phyloP scores from a whole-genome alignment of 225 moss, liverwort and hornwort genomes.

The Polytrichum formosum region DNA sequence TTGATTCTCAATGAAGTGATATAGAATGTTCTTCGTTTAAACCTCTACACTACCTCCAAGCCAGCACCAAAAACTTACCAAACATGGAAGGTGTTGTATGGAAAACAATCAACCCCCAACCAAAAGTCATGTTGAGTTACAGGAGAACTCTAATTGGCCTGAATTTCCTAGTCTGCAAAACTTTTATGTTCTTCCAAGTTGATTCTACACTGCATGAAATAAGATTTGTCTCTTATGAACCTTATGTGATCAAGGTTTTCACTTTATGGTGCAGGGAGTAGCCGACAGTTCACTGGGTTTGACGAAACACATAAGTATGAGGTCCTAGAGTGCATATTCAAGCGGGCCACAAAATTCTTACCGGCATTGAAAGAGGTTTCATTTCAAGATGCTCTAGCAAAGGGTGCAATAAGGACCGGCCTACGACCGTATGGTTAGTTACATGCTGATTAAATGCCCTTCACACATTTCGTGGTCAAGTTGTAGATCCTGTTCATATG shows the following conservation, averaged over 20 bases:
- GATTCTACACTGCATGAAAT: not conserved
- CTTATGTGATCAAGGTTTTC: not conserved
- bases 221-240: not conserved
- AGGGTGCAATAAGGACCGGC: conserved; percentile 64
- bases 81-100: no score
- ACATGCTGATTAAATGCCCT: not conserved
- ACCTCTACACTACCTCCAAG: no score
- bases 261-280: conserved; percentile 66
- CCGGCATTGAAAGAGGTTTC: conserved; percentile 50
- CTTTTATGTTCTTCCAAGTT: conserved; percentile 1
- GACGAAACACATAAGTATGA: conserved; percentile 34
- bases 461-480: not conserved
- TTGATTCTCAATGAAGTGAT: no score
- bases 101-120: no score
- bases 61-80: no score
- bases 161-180: not conserved
- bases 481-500: not conserved
- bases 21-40: no score
- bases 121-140: no score
- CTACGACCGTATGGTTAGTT: conserved; percentile 82
- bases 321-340: conserved; percentile 66
- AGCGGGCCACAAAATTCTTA: conserved; percentile 66
- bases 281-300: conserved; percentile 88
- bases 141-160: no score
- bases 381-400: conserved; percentile 34